Evolutionary conservation across 1,139 yeast species (phyloP).

Genomic region (Hansenula sp.): DNA sequence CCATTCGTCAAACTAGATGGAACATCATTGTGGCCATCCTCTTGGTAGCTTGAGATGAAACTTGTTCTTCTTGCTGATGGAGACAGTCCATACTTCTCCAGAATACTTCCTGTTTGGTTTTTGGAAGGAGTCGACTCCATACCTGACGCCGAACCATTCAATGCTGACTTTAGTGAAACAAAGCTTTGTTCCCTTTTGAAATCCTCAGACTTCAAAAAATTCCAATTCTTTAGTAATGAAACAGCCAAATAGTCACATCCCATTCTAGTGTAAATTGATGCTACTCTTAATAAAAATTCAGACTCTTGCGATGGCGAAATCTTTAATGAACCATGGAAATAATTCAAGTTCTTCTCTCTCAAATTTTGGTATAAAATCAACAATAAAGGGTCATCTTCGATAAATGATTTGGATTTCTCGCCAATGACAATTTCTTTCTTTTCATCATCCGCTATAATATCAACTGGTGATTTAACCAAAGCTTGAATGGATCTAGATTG

Average conservation of each 20-base stretch:
- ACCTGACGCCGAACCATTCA: conserved; percentile 8
- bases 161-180: conserved; percentile 6
- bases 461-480: conserved; percentile 52
- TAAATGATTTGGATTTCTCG: conserved; percentile 39
- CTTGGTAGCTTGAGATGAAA: conserved; percentile 8
- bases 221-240: conserved; percentile 65
- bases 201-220: conserved; percentile 37
- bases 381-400: conserved; percentile 81
- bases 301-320: conserved; percentile 52
- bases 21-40: conserved; percentile 2
- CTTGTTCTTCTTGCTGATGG: conserved; percentile 19
- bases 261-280: conserved; percentile 74
- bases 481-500: conserved; percentile 61
- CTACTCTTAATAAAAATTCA: conserved; percentile 56
- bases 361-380: conserved; percentile 61
- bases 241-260: conserved; percentile 84
- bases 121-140: conserved; percentile 10
- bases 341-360: conserved; percentile 44
- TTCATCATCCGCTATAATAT: conserved; percentile 25
- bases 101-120: conserved; percentile 7
- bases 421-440: conserved; percentile 21
- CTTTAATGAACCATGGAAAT: conserved; percentile 44
- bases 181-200: conserved; percentile 11
- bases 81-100: conserved; percentile 23
- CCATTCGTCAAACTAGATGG: conserved; percentile 3